Evolutionary conservation across 2,329 filamentous ascomycete species (phyloP).

Genomic region (Xylariaceae sp.): DNA sequence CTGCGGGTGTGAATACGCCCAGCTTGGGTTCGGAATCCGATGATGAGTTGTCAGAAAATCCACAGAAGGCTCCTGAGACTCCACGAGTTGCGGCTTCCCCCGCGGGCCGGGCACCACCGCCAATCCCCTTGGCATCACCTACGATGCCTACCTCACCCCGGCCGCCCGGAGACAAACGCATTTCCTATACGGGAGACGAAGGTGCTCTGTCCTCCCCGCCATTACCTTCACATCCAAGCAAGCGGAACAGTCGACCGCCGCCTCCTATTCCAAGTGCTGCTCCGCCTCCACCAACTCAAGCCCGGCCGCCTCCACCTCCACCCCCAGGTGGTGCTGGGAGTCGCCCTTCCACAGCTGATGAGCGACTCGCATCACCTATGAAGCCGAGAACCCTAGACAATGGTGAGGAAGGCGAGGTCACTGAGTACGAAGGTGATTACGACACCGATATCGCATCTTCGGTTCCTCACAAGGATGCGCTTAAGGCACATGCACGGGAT

Average conservation of each 20-base stretch:
- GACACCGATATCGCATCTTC: slow-evolving; percentile 97
- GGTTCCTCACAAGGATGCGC: slow-evolving; percentile 88
- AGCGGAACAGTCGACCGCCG: slow-evolving; percentile 59
- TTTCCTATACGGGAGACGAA: slow-evolving; percentile 41
- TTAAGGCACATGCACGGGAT: slow-evolving; percentile 80
- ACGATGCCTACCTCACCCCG: slow-evolving; percentile 49
- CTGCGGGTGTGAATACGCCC: slow-evolving; percentile 61
- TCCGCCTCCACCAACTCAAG: slow-evolving; percentile 54
- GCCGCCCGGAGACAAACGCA: slow-evolving; percentile 35
- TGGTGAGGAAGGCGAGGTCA: slow-evolving; percentile 77
- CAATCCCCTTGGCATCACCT: slow-evolving; percentile 49
- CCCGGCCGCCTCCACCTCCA: slow-evolving; percentile 68
- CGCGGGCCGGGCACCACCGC: slow-evolving; percentile 45
- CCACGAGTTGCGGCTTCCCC: slow-evolving; percentile 43
- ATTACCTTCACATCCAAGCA: slow-evolving; percentile 45
- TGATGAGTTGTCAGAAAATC: slow-evolving; percentile 72
- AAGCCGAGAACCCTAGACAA: slow-evolving; percentile 47
- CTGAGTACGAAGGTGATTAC: slow-evolving; percentile 96
- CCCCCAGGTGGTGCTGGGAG: slow-evolving; percentile 57
- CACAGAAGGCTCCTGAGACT: slow-evolving; percentile 48
- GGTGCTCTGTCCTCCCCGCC: slow-evolving; percentile 43
- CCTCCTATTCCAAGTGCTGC: slow-evolving; percentile 63
- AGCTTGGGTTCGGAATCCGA: slow-evolving; percentile 85
- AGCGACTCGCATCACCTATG: slow-evolving; percentile 47
- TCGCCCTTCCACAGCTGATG: slow-evolving; percentile 63